Conservation (phyloP, 2,329 filamentous ascomycete species). For the Coniochaeta ligniaria region DNA sequence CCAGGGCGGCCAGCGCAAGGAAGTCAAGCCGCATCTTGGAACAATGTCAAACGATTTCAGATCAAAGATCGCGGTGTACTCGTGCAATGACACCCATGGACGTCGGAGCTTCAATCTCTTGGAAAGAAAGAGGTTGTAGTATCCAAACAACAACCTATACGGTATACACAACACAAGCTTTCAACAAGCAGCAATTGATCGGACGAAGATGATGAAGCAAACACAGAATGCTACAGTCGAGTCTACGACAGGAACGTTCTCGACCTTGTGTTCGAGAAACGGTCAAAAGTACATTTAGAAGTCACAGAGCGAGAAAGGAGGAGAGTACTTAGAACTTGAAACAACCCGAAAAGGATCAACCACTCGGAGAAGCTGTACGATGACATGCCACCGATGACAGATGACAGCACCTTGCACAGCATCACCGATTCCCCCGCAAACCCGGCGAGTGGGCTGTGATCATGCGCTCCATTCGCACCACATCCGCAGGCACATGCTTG, state of each 20-base stretch:
- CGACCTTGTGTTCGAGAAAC: not conserved
- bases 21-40: constrained; percentile 19
- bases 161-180: too few species aligned
- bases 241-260: not conserved
- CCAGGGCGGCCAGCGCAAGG: constrained; percentile 25
- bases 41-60: not conserved
- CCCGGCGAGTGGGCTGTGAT: not conserved
- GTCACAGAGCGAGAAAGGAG: not conserved
- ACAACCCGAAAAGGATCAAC: not conserved
- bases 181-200: not conserved
- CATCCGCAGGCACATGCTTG: not conserved
- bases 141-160: not conserved
- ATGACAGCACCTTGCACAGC: not conserved
- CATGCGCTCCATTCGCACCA: not conserved
- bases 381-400: not conserved
- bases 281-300: not conserved
- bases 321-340: not conserved
- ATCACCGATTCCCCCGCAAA: not conserved
- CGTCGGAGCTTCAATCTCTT: not conserved
- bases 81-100: not conserved
- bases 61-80: not conserved
- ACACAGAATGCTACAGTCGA: not conserved
- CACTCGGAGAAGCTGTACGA: not conserved
- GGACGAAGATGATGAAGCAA: not conserved
- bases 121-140: not conserved